phyloP scores from a whole-genome alignment of 306 rosid species.

The Cucurbita argyrosperma region DNA sequence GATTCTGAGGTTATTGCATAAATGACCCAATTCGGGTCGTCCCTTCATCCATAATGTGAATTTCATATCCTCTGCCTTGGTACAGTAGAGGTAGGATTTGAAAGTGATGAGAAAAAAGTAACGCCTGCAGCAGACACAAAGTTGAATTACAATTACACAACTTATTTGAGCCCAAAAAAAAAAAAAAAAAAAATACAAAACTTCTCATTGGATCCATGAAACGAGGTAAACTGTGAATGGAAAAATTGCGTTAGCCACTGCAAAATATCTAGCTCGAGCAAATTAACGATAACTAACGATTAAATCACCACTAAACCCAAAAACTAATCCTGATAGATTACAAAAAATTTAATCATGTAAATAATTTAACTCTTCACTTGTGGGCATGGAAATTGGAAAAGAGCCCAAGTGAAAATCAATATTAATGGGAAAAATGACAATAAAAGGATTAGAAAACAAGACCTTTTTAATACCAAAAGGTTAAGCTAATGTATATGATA shows the following conservation, averaged over 20 bases:
- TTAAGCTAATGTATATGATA: no score
- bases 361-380: not conserved
- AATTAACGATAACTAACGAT: not conserved
- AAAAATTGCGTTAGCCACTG: not conserved
- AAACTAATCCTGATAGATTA: not conserved
- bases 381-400: not conserved
- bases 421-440: not conserved
- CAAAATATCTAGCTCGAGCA: not conserved
- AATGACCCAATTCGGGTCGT: conserved; percentile 87
- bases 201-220: not conserved
- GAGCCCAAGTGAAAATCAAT: not conserved
- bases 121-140: conserved; percentile 48
- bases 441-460: not conserved
- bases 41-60: conserved; percentile 68
- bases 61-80: conserved; percentile 24
- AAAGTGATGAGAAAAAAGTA: conserved; percentile 71
- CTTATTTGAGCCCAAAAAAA: not conserved
- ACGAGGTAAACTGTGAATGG: not conserved
- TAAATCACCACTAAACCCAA: no score
- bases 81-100: conserved; percentile 74
- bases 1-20: conserved; percentile 66
- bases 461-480: not conserved
- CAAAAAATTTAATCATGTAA: no score
- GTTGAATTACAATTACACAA: not conserved
- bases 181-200: no score